phyloP scores from a whole-genome alignment of 805 yeast species.

The Saccharomycopsis sp. region DNA sequence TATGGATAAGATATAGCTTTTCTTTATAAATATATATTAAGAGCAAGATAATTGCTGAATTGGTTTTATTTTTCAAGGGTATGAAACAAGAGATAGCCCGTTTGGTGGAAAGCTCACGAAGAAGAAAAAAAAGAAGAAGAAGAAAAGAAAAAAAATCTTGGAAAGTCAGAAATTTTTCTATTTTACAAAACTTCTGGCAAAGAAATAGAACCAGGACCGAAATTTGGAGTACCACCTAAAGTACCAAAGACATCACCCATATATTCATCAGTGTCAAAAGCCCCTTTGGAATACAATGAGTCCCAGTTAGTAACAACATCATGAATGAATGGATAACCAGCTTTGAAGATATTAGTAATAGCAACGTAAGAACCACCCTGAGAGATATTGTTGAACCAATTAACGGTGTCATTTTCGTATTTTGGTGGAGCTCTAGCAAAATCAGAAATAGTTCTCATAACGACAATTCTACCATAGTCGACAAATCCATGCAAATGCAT shows the following conservation, averaged over 20 bases:
- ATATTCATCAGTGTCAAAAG: constrained; percentile 43
- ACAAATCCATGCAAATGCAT: constrained; percentile 47
- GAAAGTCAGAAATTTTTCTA: background rate
- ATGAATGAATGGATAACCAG: constrained; percentile 46
- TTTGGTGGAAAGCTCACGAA: too few species aligned
- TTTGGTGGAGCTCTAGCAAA: constrained; percentile 47
- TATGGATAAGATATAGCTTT: too few species aligned
- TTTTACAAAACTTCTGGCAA: constrained; percentile 5
- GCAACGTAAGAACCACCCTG: constrained; percentile 49
- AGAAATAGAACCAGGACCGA: constrained; percentile 24
- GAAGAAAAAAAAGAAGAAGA: too few species aligned
- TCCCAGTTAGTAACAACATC: constrained; percentile 49
- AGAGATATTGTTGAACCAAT: constrained; percentile 41
- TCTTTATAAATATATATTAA: too few species aligned
- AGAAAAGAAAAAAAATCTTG: too few species aligned
- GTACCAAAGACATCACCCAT: constrained; percentile 56
- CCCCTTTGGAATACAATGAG: constrained; percentile 27
- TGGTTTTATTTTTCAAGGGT: too few species aligned
- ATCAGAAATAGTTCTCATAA: constrained; percentile 57
- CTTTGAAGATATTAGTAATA: constrained; percentile 43
- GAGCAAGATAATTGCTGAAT: too few species aligned
- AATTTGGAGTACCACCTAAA: constrained; percentile 38
- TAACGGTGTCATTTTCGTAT: constrained; percentile 36
- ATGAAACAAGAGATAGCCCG: too few species aligned
- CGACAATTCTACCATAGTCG: constrained; percentile 49